phyloP scores from a whole-genome alignment of 1,284 basidiomycete genomes.

The Inonotus hispidus region DNA sequence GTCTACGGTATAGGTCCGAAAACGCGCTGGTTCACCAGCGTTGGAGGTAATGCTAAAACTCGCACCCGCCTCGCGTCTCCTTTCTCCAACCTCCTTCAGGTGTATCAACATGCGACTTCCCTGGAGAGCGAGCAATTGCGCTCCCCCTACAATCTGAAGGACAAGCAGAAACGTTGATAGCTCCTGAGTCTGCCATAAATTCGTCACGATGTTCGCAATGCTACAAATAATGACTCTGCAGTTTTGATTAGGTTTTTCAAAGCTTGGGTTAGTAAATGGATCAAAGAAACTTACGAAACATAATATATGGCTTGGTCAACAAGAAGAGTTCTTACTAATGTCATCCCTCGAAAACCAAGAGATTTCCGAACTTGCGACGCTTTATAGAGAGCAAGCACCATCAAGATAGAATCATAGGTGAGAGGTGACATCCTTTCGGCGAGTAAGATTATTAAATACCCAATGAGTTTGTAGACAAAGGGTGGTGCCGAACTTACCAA shows the following conservation, averaged over 20 bases:
- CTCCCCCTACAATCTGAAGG: neutral
- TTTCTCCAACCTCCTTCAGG: neutral
- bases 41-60: neutral
- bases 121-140: neutral
- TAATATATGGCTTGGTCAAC: neutral
- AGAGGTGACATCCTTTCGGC: neutral
- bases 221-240: constrained; percentile 1
- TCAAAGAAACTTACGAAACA: neutral
- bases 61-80: neutral
- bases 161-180: neutral
- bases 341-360: neutral
- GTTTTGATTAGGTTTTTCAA: neutral
- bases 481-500: neutral
- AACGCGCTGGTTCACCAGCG: neutral
- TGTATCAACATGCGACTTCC: constrained; percentile 1
- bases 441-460: neutral
- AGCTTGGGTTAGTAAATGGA: neutral
- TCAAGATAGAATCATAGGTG: neutral
- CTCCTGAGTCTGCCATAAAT: neutral
- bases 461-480: neutral
- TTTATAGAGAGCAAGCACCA: neutral
- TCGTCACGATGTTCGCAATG: neutral
- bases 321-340: neutral
- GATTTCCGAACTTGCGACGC: neutral
- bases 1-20: neutral